These are phyloP conservation scores for Myxozyma mucilagina DNA, from an alignment of 805 yeast genomes.

Conservation along the genomic window DNA sequence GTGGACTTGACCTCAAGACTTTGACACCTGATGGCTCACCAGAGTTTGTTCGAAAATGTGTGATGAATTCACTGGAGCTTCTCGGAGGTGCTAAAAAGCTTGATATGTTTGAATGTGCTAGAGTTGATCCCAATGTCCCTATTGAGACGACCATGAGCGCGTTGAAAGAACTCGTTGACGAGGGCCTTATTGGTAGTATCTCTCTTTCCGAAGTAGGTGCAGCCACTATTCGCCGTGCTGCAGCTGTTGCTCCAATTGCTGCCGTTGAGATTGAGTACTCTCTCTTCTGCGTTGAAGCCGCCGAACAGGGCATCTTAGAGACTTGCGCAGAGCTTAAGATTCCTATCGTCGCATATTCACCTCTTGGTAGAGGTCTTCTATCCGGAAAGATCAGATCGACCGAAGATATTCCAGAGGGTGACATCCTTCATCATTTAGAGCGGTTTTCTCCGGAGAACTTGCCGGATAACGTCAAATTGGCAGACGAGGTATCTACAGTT, in stretches of 20 bases:
- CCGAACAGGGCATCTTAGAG: constrained; percentile 61
- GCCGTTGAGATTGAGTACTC: constrained; percentile 81
- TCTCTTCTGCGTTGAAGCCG: constrained; percentile 61
- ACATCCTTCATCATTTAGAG: constrained; percentile 53
- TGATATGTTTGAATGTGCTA: constrained; percentile 71
- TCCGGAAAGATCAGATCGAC: constrained; percentile 58
- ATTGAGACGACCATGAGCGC: constrained; percentile 61
- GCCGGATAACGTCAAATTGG: constrained; percentile 52
- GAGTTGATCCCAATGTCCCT: constrained; percentile 60
- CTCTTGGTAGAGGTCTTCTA: constrained; percentile 75
- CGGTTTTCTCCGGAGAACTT: constrained; percentile 61
- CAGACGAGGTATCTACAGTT: constrained; percentile 50
- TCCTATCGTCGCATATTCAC: constrained; percentile 79
- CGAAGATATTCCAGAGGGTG: constrained; percentile 56
- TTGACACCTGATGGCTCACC: constrained; percentile 44
- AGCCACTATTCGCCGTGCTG: constrained; percentile 60
- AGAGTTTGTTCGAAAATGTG: constrained; percentile 20
- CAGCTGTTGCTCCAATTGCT: constrained; percentile 53
- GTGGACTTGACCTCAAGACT: constrained; percentile 47
- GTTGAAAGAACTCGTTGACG: constrained; percentile 57
- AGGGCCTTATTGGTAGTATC: constrained; percentile 66
- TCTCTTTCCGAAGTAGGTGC: constrained; percentile 74
- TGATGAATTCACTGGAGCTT: constrained; percentile 30
- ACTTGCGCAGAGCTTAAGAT: constrained; percentile 60
- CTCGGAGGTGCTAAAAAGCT: constrained; percentile 46